Evolutionary conservation across 2,329 filamentous ascomycete genomes (phyloP).

Genomic region (Fusarium sp.): DNA sequence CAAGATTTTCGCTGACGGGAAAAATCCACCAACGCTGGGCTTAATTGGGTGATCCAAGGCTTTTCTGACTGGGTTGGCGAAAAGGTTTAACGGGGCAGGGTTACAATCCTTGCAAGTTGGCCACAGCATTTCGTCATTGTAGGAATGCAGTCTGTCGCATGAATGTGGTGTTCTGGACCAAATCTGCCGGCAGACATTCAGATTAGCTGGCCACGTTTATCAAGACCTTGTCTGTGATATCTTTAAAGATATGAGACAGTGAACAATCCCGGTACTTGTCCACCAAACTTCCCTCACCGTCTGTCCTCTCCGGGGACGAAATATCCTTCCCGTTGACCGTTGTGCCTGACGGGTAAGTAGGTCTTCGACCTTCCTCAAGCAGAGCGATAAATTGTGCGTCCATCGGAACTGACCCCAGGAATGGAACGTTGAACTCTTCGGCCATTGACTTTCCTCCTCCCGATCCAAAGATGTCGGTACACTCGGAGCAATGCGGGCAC

Average conservation of each 20-base stretch:
- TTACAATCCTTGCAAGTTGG: conserved; percentile 37
- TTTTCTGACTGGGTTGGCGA: conserved; percentile 15
- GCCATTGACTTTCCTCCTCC: conserved; percentile 94
- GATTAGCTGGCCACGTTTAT: conserved; percentile 40
- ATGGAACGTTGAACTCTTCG: conserved; percentile 83
- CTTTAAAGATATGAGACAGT: conserved; percentile 75
- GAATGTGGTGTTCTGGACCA: no score
- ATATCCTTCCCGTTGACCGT: conserved; percentile 69
- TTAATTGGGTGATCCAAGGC: conserved; percentile 12
- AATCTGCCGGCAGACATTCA: no score
- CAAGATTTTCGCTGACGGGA: conserved; percentile 19
- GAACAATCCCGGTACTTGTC: conserved; percentile 81
- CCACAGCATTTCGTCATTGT: conserved; percentile 45
- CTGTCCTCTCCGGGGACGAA: conserved; percentile 43
- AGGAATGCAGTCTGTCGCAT: not conserved
- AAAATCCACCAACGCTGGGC: conserved; percentile 35
- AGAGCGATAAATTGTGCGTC: conserved; percentile 92
- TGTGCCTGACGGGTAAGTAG: conserved; percentile 78
- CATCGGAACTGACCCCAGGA: conserved; percentile 89
- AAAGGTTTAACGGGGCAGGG: conserved; percentile 39
- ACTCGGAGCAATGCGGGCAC: conserved; percentile 84
- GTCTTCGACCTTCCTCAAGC: conserved; percentile 78
- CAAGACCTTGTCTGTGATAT: conserved; percentile 66
- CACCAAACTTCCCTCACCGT: conserved; percentile 62
- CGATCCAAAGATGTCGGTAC: conserved; percentile 92